phyloP scores from a whole-genome alignment of 2,329 filamentous ascomycete genomes.

The Dothiorella sarmentorum region DNA sequence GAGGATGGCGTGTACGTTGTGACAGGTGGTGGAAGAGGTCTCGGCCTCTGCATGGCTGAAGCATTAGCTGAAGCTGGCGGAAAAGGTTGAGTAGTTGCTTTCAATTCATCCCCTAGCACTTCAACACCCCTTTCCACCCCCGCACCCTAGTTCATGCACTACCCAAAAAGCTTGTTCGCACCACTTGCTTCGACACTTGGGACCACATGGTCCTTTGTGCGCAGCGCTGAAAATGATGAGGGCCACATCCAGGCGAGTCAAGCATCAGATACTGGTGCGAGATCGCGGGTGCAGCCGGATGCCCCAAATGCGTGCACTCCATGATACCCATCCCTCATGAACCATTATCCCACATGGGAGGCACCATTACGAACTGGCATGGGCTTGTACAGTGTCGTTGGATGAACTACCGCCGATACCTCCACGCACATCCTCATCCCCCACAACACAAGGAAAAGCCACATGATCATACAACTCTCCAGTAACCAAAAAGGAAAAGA shows the following conservation, averaged over 20 bases:
- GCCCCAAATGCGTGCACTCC: not conserved
- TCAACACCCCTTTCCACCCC: not conserved
- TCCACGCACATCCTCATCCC: not conserved
- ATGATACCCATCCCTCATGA: no score
- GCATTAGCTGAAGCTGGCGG: constrained; percentile 72
- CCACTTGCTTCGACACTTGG: not conserved
- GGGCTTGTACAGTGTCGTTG: no score
- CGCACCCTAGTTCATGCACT: not conserved
- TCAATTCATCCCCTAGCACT: not conserved
- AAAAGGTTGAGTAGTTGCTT: constrained; percentile 39
- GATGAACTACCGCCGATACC: no score
- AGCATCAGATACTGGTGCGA: not conserved
- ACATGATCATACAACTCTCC: not conserved
- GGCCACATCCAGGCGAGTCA: not conserved
- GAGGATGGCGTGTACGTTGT: constrained; percentile 40
- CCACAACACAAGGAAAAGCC: not conserved
- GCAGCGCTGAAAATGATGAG: not conserved
- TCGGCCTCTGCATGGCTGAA: constrained; percentile 69
- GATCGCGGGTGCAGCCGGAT: not conserved
- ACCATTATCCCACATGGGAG: not conserved
- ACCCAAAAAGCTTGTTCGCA: not conserved
- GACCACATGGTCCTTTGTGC: not conserved
- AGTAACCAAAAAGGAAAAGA: not conserved
- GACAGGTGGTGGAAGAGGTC: constrained; percentile 64
- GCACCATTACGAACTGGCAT: no score